Percentiles rank a stretch among this genome's conserved stretches.
These are phyloP conservation scores for Calamus simplicifolius DNA, from an alignment of 176 grass and related monocot genomes.

Conservation along the genomic window DNA sequence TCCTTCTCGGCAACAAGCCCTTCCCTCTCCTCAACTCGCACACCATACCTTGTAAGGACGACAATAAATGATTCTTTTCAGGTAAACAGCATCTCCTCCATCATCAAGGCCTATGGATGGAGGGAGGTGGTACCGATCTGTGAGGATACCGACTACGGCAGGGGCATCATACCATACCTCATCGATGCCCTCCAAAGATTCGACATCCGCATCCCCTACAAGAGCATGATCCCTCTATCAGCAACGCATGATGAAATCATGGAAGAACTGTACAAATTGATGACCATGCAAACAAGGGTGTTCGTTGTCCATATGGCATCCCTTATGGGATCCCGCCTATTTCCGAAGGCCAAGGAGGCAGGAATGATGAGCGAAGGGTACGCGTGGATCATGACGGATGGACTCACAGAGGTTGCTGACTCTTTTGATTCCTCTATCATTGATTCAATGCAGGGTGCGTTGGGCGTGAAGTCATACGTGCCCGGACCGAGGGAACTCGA, in stretches of 20 bases:
- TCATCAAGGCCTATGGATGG: no score
- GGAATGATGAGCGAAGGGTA: constrained; percentile 53
- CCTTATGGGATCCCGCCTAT: constrained; percentile 21
- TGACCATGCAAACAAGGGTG: no score
- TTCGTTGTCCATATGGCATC: no score
- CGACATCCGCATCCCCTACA: constrained; percentile 20
- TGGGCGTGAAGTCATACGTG: constrained; percentile 37
- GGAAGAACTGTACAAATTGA: constrained; percentile 35
- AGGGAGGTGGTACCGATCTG: no score
- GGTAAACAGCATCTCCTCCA: no score
- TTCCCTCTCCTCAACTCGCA: no score
- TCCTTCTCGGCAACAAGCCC: no score
- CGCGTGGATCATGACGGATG: constrained; percentile 53
- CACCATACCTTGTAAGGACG: no score
- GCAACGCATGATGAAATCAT: constrained; percentile 36
- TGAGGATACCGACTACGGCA: no score
- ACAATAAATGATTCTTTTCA: no score
- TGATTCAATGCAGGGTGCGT: constrained; percentile 32
- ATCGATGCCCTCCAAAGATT: constrained; percentile 23
- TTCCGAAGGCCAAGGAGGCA: constrained; percentile 33
- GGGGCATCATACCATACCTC: no score
- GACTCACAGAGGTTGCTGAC: constrained; percentile 33
- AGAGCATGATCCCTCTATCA: constrained; percentile 12
- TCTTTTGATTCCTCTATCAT: constrained; percentile 14
- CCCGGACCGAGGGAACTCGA: constrained; percentile 25